Base-by-base conservation (phyloP, 2,329 filamentous ascomycete genomes). In the Clonostachys byssicola region DNA sequence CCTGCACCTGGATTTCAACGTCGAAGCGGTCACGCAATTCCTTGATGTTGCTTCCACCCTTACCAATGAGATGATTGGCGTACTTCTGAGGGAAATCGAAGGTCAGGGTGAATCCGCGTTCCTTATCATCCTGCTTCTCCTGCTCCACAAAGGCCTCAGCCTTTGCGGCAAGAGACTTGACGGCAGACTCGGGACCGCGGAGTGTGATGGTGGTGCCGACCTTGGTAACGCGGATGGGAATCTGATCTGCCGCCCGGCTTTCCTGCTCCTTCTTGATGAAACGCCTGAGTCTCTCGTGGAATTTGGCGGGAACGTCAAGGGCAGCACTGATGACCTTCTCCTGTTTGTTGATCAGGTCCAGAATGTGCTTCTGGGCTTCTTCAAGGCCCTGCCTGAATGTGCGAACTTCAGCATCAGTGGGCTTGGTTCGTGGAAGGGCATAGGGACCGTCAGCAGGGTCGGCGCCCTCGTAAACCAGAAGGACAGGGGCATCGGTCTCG, bases 21-120 rank as follows among this genome's bases (percentile, higher is more conserved):
- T 86, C 81, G 50, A 85, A 86, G 52, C 79, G 79, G 52, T 86
- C 83, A 42, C 81, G 77, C 36, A 87, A 70, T 56, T 86, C 82
- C 47, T 76, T 75, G 57, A 86, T 84, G 60, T 84, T 78, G 66
- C 80, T 83, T 16, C 83, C 83, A 44, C 80, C 78, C 65, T 85
- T 86, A 46, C 83, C 84, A 58, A 86, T 85, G 3, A 87, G 79
- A 63, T 95, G 87, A 66, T 96, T 96, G 53, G 92, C 91, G 61
- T 84, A 95, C 69, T 96, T 95, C 63, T 96, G 89, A 8, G 92
- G 92, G 72, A 96, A 99, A 53, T 96, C 90, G 56, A 97, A 97
- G 23, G 80, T 83, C 49, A 89, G 73, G 3, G 83, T 91, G 69
- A 92, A 95, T 41, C 89, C 91, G 50, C 92, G 88, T 70, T 97